phyloP scores from a whole-genome alignment of 2,329 filamentous ascomycete genomes.

The Emergomyces africanus region DNA sequence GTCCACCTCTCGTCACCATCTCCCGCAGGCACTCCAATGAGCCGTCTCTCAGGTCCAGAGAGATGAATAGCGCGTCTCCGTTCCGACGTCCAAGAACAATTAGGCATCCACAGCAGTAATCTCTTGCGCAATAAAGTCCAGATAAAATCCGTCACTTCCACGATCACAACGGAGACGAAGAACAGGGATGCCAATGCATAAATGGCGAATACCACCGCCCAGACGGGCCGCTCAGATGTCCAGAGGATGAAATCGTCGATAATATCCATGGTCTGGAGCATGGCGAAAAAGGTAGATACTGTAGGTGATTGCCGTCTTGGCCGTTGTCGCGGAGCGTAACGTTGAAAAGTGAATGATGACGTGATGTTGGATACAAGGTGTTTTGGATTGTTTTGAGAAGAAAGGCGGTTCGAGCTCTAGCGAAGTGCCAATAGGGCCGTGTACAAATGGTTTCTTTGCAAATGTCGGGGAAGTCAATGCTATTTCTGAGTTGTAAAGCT shows the following conservation, averaged over 20 bases:
- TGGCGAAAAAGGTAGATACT: background rate
- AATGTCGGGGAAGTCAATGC: background rate
- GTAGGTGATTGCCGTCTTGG: background rate
- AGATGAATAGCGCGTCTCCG: background rate
- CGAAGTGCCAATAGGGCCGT: background rate
- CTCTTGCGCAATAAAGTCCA: background rate
- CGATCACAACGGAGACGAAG: constrained; percentile 8
- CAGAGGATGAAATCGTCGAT: background rate
- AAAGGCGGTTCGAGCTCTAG: background rate
- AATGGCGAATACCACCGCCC: constrained; percentile 1
- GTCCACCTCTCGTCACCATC: background rate
- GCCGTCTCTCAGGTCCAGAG: constrained; percentile 1
- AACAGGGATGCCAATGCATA: constrained; percentile 4
- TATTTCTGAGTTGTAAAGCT: background rate
- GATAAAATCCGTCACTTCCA: background rate
- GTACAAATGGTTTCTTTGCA: background rate
- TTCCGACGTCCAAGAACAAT: background rate
- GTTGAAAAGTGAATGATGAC: background rate
- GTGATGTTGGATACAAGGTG: background rate
- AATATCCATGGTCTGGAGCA: background rate
- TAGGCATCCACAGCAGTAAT: background rate
- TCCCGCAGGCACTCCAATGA: background rate
- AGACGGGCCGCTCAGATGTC: constrained; percentile 2
- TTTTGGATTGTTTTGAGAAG: background rate
- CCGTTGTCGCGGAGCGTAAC: background rate